A percentile compares a stretch with the other conserved stretches of the same genome.
These are phyloP conservation scores for Imleria badia DNA, from an alignment of 768 basidiomycete species.

Conservation along the genomic window DNA sequence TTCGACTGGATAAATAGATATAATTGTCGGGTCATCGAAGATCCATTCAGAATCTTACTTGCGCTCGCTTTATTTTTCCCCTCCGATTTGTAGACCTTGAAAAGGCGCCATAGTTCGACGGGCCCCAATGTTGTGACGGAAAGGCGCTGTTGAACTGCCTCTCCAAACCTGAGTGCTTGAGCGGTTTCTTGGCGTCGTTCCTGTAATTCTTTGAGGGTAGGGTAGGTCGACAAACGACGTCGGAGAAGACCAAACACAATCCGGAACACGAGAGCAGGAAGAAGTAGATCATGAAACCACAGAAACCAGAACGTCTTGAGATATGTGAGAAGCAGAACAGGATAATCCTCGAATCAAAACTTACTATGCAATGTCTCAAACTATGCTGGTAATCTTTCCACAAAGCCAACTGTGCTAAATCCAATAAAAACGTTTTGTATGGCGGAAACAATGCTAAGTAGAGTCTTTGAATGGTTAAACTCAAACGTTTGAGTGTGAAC, in stretches of 20 bases:
- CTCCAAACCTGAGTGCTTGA: slow-evolving; percentile 52
- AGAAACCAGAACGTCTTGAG: slow-evolving; percentile 59
- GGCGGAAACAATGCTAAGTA: slow-evolving; percentile 52
- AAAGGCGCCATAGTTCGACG: slow-evolving; percentile 54
- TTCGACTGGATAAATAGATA: slow-evolving; percentile 1
- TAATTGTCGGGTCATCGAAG: background rate
- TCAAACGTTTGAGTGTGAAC: slow-evolving; percentile 56
- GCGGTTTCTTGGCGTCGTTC: slow-evolving; percentile 48
- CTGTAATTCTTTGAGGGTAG: slow-evolving; percentile 52
- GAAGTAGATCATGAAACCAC: slow-evolving; percentile 59
- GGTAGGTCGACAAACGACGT: slow-evolving; percentile 52
- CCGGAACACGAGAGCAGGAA: slow-evolving; percentile 49
- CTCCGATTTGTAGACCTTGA: slow-evolving; percentile 41
- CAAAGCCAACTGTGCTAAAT: slow-evolving; percentile 45
- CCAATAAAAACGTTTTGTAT: slow-evolving; percentile 45
- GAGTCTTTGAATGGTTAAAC: slow-evolving; percentile 51
- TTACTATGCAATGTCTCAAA: slow-evolving; percentile 48
- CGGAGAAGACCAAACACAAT: slow-evolving; percentile 49
- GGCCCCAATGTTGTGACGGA: slow-evolving; percentile 47
- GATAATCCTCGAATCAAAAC: slow-evolving; percentile 24
- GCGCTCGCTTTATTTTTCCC: slow-evolving; percentile 31
- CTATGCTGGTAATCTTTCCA: slow-evolving; percentile 56
- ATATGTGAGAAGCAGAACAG: background rate
- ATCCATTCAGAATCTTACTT: background rate
- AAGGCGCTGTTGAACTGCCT: slow-evolving; percentile 47